Evolutionary conservation across 805 yeast species (phyloP), one percentile per base, ranked within the genome.

Genomic region (Alloascoidea hylecoeti): DNA sequence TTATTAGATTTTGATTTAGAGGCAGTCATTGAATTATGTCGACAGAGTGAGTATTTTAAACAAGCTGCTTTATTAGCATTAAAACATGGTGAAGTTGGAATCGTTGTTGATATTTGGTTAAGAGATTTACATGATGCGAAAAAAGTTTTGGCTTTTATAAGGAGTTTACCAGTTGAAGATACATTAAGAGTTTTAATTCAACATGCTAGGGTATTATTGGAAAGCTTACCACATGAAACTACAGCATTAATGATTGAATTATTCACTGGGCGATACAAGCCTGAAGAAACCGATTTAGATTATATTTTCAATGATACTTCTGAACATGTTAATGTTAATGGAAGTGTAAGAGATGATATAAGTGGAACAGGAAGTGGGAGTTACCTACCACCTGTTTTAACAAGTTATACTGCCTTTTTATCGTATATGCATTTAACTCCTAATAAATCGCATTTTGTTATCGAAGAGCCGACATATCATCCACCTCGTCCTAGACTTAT

Each of bases 401-500:
- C 72, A 46, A 70, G 75, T 49, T 72, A 73, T 44, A 67, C 70
- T 19, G 68, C 81, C 0, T 68, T 78, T 46, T 66, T 77, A 2
- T 66, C 66, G 3, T 77, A 74, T 44, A 64, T 72, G 61, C n/a
- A 45, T 46, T 23, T 37, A 9, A n/a, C n/a, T n/a, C n/a, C n/a
- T n/a, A n/a, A n/a, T n/a, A n/a, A n/a, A n/a, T n/a, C n/a, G n/a
- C n/a, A n/a, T n/a, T 39, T 5, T 15, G 9, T 33, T 45, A 36
- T 18, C 37, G 42, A n/a, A 18, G 64, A 50, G 30, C 79, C 88
- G 13, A 81, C 92, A 0, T 92, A 92, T 54, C 78, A 78, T 38
- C 96, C 97, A 1, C 98, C 98, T 2, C 69, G 77, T 38, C 97
- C 97, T 4, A 68, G 86, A 35, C 64, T 89, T 32, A 82, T 89